phyloP scores from a whole-genome alignment of 805 yeast species.

The Saccharomyces eubayanus region DNA sequence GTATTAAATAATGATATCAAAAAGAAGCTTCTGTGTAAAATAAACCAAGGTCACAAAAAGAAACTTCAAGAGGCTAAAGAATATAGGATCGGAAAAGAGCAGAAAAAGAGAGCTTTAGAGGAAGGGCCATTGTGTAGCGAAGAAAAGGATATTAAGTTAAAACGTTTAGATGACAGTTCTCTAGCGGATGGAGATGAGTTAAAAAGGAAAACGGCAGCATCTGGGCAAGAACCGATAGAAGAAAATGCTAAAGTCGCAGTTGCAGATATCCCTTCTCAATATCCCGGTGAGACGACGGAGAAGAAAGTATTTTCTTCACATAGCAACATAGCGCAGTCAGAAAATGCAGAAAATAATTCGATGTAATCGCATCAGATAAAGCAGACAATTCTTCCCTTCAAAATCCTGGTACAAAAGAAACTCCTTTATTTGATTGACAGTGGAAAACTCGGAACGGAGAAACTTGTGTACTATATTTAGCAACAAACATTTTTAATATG shows the following conservation, averaged over 20 bases:
- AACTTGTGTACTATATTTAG: not conserved
- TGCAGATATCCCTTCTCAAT: not conserved
- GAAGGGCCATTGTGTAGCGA: conserved; percentile 5
- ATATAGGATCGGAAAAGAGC: conserved; percentile 9
- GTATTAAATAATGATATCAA: conserved; percentile 5
- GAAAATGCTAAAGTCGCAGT: not conserved
- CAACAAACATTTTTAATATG: not conserved
- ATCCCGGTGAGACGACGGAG: not conserved
- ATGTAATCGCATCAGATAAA: not conserved
- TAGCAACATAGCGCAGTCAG: not conserved
- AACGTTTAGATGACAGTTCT: not conserved
- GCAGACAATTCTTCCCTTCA: too few relatives aligned
- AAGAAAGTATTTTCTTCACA: not conserved
- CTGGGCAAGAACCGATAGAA: not conserved
- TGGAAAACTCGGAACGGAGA: not conserved
- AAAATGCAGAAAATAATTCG: not conserved
- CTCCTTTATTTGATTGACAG: not conserved
- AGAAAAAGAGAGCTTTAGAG: conserved; percentile 12
- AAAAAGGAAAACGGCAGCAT: not conserved
- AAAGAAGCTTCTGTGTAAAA: conserved; percentile 7
- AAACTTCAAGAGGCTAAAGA: conserved; percentile 19
- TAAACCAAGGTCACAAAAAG: conserved; percentile 12
- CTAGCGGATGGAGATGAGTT: not conserved
- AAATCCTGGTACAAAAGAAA: not conserved
- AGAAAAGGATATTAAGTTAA: conserved; percentile 8